Percentiles rank a stretch among this genome's conserved stretches.
Evolutionary conservation across 108 stramenopile genomes (phyloP).

Genomic region (Nitzschia palea): DNA sequence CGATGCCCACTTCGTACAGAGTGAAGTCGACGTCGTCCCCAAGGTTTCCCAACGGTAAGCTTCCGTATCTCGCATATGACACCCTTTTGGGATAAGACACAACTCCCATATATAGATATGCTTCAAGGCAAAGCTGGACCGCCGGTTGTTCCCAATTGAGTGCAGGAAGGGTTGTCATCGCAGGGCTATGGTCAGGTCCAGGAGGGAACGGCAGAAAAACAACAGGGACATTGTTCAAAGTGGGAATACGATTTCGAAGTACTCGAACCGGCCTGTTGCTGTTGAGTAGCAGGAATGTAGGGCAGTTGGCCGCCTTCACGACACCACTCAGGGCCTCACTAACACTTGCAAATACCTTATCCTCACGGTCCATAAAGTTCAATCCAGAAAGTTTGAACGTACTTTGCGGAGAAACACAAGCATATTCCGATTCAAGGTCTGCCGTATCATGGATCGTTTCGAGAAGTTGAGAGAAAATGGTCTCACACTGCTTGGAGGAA

Average conservation of each 20-base stretch:
- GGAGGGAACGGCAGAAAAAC: conserved; percentile 82
- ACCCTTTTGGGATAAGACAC: conserved; percentile 87
- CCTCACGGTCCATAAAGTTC: conserved; percentile 61
- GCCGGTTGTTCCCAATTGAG: conserved; percentile 93
- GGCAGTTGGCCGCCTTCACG: conserved; percentile 80
- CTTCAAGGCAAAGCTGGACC: conserved; percentile 73
- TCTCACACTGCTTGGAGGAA: conserved; percentile 63
- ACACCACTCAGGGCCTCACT: conserved; percentile 72
- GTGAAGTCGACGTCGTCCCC: conserved; percentile 72
- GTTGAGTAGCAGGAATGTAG: conserved; percentile 81
- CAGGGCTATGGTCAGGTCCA: conserved; percentile 82
- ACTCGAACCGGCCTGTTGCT: conserved; percentile 49
- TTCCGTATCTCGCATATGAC: conserved; percentile 77
- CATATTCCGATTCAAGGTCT: conserved; percentile 60
- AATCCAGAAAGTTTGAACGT: conserved; percentile 50
- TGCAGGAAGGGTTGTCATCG: conserved; percentile 74
- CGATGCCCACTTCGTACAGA: conserved; percentile 83
- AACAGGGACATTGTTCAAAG: conserved; percentile 83
- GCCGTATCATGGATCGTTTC: conserved; percentile 59
- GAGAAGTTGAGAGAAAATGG: conserved; percentile 64
- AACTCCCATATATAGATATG: conserved; percentile 78
- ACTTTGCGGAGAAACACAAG: conserved; percentile 54
- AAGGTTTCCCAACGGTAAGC: conserved; percentile 93
- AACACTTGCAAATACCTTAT: conserved; percentile 59
- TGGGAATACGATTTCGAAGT: conserved; percentile 70